These are phyloP conservation scores for Lotmaria passim DNA, from an alignment of 208 protist genomes.

Conservation along the genomic window DNA sequence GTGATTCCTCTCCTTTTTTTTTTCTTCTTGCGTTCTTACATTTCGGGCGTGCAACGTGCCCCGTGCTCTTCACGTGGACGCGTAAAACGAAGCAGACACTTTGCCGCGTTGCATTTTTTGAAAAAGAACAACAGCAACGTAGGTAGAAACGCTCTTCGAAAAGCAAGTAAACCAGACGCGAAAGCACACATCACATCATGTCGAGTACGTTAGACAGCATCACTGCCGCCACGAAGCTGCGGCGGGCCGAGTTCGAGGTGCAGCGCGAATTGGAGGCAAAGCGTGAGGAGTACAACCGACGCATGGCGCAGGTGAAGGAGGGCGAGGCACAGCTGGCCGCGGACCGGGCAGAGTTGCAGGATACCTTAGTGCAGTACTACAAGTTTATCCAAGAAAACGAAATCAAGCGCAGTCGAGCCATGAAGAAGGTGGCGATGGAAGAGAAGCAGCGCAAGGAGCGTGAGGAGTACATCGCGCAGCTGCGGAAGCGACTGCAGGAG, in stretches of 20 bases:
- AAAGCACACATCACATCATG: conserved; percentile 39
- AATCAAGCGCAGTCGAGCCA: conserved; percentile 88
- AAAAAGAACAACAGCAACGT: too few relatives aligned
- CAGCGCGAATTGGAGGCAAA: conserved; percentile 90
- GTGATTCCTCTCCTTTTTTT: too few relatives aligned
- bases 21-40: too few relatives aligned
- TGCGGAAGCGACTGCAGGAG: conserved; percentile 51
- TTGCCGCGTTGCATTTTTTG: too few relatives aligned
- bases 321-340: conserved; percentile 79
- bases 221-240: conserved; percentile 89
- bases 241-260: conserved; percentile 80
- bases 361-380: conserved; percentile 93
- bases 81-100: too few relatives aligned
- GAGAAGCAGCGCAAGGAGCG: conserved; percentile 86
- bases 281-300: conserved; percentile 77
- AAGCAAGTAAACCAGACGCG: too few relatives aligned
- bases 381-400: conserved; percentile 95
- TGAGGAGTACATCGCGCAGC: conserved; percentile 81
- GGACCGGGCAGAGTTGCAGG: conserved; percentile 85
- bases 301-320: conserved; percentile 86
- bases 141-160: too few relatives aligned
- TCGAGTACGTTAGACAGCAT: conserved; percentile 88
- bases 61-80: too few relatives aligned
- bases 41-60: too few relatives aligned
- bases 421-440: conserved; percentile 87